phyloP scores from a whole-genome alignment of 768 basidiomycete genomes.

The Rossbeevera mucosa region DNA sequence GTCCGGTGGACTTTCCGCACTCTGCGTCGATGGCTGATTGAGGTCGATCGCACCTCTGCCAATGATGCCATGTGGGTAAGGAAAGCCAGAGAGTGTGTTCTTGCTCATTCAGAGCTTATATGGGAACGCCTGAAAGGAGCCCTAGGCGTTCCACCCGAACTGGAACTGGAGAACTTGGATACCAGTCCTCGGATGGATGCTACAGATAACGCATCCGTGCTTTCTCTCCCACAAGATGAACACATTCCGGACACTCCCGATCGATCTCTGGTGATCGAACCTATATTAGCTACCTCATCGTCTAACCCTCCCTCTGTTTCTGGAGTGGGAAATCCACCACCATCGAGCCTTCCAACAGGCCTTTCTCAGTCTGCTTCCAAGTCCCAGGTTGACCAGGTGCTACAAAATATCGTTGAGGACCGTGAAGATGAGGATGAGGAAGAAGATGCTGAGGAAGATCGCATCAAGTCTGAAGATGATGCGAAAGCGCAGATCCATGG shows the following conservation, averaged over 20 bases:
- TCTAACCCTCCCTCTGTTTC: slow-evolving; percentile 17
- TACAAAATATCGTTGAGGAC: slow-evolving; percentile 52
- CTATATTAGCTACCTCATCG: slow-evolving; percentile 41
- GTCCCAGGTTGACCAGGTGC: slow-evolving; percentile 27
- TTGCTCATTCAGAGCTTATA: slow-evolving; percentile 74
- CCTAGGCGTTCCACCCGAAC: slow-evolving; percentile 80
- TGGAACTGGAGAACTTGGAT: slow-evolving; percentile 55
- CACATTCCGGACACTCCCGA: neutral
- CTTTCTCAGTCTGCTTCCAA: slow-evolving; percentile 26
- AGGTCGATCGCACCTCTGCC: slow-evolving; percentile 54
- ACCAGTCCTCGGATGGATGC: neutral
- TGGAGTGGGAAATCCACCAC: slow-evolving; percentile 31
- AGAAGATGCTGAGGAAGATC: slow-evolving; percentile 21
- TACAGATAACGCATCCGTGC: neutral
- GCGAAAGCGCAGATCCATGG: slow-evolving; percentile 46
- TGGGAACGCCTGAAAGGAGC: slow-evolving; percentile 91
- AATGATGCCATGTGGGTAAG: slow-evolving; percentile 72
- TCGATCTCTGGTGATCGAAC: slow-evolving; percentile 42
- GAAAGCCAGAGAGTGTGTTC: slow-evolving; percentile 69
- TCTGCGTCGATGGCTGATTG: slow-evolving; percentile 64
- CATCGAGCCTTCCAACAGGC: slow-evolving; percentile 36
- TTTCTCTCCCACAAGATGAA: neutral
- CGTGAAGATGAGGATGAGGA: slow-evolving; percentile 52
- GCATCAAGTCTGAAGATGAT: slow-evolving; percentile 16
- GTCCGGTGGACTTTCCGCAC: slow-evolving; percentile 68